A percentile compares a stretch with the other conserved stretches of the same genome.
phyloP scores from a whole-genome alignment of 148 eudicot species.

The Rhododendron vialii region DNA sequence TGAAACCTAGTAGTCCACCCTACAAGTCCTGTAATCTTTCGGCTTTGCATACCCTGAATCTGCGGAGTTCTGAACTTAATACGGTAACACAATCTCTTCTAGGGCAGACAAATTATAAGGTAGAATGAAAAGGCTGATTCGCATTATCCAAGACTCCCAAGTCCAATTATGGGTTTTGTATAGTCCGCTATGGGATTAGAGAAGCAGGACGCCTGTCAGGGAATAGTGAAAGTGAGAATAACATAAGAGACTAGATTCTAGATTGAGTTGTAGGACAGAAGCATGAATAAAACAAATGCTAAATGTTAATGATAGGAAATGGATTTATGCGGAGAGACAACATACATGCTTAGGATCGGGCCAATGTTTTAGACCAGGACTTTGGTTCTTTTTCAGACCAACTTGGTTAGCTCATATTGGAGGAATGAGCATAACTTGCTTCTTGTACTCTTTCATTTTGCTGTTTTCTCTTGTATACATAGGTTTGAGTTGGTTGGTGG shows the following conservation, averaged over 20 bases:
- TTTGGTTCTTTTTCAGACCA: not conserved
- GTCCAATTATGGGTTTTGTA: not conserved
- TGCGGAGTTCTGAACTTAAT: not conserved
- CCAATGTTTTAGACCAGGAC: not conserved
- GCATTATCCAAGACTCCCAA: not conserved
- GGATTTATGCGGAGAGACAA: not conserved
- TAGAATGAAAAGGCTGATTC: not conserved
- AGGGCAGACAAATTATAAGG: not conserved
- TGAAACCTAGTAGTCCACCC: not conserved
- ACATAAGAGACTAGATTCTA: not conserved
- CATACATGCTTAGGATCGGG: not conserved
- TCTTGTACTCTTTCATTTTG: not conserved
- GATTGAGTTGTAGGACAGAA: not conserved
- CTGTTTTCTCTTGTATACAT: not conserved
- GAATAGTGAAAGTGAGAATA: not conserved
- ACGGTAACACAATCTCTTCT: not conserved
- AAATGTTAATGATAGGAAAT: not conserved
- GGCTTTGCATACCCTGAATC: not conserved
- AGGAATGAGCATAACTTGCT: not conserved
- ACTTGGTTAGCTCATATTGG: not conserved
- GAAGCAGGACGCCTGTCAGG: not conserved
- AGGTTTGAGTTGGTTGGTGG: constrained; percentile 2
- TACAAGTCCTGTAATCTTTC: not conserved
- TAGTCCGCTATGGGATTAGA: not conserved
- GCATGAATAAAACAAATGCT: not conserved